phyloP scores from a whole-genome alignment of 2,329 filamentous ascomycete genomes.

The Apiospora hydei region DNA sequence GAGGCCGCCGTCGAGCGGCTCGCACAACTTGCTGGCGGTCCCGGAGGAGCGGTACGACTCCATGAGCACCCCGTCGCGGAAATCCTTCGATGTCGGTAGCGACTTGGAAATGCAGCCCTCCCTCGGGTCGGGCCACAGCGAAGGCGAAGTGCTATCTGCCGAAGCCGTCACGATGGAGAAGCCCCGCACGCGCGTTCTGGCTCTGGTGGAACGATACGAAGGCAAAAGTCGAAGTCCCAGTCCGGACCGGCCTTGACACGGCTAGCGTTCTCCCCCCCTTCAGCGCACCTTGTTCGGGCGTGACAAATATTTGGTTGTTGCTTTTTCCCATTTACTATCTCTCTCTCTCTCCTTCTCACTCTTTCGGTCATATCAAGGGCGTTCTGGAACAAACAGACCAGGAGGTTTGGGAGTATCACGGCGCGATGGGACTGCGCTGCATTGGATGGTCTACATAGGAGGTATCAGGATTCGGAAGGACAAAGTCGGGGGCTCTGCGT shows the following conservation, averaged over 20 bases:
- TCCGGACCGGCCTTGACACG: slow-evolving; percentile 36
- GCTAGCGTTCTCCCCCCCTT: not conserved
- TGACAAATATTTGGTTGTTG: not conserved
- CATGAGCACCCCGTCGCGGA: slow-evolving; percentile 29
- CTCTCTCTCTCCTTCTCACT: not conserved
- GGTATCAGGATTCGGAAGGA: not conserved
- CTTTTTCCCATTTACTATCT: not conserved
- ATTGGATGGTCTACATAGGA: not conserved
- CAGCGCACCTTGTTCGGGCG: not conserved
- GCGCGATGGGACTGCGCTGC: slow-evolving; percentile 14
- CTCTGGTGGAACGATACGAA: slow-evolving; percentile 65
- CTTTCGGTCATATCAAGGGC: slow-evolving; percentile 5
- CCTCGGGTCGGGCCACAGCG: slow-evolving; percentile 42
- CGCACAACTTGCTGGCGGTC: not conserved
- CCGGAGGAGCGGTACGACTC: slow-evolving; percentile 3
- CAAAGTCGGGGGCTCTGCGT: not conserved
- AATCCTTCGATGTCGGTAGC: not conserved
- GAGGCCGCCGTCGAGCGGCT: not conserved
- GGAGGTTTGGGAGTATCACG: not conserved
- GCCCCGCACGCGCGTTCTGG: slow-evolving; percentile 55
- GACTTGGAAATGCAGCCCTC: slow-evolving; percentile 41
- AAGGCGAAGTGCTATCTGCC: slow-evolving; percentile 45
- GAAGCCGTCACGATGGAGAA: slow-evolving; percentile 51
- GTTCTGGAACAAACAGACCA: not conserved
- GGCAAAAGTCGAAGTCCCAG: slow-evolving; percentile 52